Percentiles rank a stretch among this genome's conserved stretches.
These are phyloP conservation scores for Lentinus brumalis DNA, from an alignment of 768 basidiomycete species.

Conservation along the genomic window DNA sequence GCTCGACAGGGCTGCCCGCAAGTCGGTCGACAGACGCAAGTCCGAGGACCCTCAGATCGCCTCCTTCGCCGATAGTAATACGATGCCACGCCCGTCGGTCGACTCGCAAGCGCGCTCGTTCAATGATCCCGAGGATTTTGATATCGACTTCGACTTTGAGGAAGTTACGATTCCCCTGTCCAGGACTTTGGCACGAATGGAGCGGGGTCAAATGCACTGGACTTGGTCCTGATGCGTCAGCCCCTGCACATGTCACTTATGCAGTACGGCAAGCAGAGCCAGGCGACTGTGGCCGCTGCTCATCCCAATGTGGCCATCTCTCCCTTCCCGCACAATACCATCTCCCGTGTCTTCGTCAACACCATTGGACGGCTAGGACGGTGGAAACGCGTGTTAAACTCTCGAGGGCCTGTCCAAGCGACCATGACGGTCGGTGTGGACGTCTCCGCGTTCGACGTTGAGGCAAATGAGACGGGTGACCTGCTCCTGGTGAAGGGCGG, in stretches of 20 bases:
- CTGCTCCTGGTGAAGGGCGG: slow-evolving; percentile 61
- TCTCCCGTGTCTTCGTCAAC: slow-evolving; percentile 77
- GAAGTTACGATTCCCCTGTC: slow-evolving; percentile 21
- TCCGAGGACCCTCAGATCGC: slow-evolving; percentile 23
- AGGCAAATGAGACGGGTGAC: slow-evolving; percentile 60
- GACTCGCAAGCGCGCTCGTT: slow-evolving; percentile 22
- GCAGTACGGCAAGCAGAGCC: slow-evolving; percentile 43
- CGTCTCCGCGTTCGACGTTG: slow-evolving; percentile 73
- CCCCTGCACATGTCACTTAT: slow-evolving; percentile 55
- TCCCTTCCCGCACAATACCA: slow-evolving; percentile 58
- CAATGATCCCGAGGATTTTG: slow-evolving; percentile 59
- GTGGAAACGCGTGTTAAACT: slow-evolving; percentile 78
- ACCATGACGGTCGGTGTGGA: slow-evolving; percentile 44
- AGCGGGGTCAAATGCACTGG: slow-evolving; percentile 44
- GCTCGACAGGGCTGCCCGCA: slow-evolving; percentile 32
- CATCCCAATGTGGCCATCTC: slow-evolving; percentile 46
- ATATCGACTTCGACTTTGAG: slow-evolving; percentile 79
- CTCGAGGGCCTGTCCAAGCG: slow-evolving; percentile 39
- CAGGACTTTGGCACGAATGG: slow-evolving; percentile 12
- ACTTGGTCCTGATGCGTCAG: slow-evolving; percentile 65
- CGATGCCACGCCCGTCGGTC: slow-evolving; percentile 8
- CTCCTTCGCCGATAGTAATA: slow-evolving; percentile 14
- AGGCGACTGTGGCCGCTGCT: slow-evolving; percentile 30
- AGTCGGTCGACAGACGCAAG: slow-evolving; percentile 21
- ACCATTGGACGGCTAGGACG: slow-evolving; percentile 82